Evolutionary conservation across 2,329 filamentous ascomycete genomes (phyloP).

Genomic region (Xylaria sp.): DNA sequence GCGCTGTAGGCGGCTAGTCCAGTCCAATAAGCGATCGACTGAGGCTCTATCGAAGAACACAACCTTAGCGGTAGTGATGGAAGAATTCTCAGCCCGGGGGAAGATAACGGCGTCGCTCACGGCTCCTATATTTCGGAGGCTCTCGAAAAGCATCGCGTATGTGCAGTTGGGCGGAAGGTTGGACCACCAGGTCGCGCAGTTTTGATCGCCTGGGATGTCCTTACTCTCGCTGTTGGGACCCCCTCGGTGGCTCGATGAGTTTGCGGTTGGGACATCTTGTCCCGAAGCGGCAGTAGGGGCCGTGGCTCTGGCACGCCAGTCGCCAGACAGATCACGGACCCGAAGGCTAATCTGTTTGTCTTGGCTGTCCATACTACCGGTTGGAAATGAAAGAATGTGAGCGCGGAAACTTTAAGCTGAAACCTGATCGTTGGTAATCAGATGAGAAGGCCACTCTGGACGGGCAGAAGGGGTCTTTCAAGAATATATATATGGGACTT

Average conservation of each 20-base stretch:
- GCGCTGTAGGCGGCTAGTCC: not conserved
- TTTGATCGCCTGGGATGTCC: slow-evolving; percentile 10
- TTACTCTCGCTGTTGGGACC: slow-evolving; percentile 12
- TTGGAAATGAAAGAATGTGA: too few relatives aligned
- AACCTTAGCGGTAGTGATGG: slow-evolving; percentile 11
- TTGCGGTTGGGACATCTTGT: not conserved
- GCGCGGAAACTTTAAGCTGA: not conserved
- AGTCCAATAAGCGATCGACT: slow-evolving; percentile 13
- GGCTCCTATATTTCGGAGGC: slow-evolving; percentile 22
- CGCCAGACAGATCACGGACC: slow-evolving; percentile 3
- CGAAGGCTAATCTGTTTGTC: not conserved
- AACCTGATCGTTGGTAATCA: not conserved
- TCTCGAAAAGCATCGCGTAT: slow-evolving; percentile 24
- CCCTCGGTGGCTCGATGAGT: slow-evolving; percentile 17
- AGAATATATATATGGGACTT: not conserved
- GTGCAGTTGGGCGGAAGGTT: slow-evolving; percentile 12
- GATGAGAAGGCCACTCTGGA: not conserved
- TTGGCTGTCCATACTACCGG: not conserved
- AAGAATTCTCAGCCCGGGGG: not conserved
- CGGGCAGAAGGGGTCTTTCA: not conserved
- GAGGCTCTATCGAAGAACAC: slow-evolving; percentile 24
- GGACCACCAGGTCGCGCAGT: slow-evolving; percentile 23
- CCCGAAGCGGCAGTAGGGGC: not conserved
- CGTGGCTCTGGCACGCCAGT: not conserved
- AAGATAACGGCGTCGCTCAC: slow-evolving; percentile 17